These are phyloP conservation scores for Fraxinus quadrangulata DNA, from an alignment of 257 asterid genomes.

Conservation along the genomic window DNA sequence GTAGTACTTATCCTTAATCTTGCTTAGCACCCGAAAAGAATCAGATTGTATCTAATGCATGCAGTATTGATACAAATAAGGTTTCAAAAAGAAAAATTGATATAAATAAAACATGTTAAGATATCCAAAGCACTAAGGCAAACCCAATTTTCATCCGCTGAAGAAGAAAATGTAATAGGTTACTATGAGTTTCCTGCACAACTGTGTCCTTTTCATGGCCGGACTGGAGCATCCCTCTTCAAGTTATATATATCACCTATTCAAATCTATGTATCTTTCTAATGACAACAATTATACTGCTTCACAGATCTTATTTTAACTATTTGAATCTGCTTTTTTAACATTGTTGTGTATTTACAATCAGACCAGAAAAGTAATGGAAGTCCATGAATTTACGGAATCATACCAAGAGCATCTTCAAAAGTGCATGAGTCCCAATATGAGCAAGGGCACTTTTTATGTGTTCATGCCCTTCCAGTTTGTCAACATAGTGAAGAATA, in stretches of 20 bases:
- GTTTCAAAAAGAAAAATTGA: neutral
- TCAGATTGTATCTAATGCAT: neutral
- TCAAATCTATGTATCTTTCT: neutral
- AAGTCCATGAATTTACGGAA: conserved; percentile 7
- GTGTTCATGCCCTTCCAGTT: conserved; percentile 55
- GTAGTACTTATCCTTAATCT: neutral
- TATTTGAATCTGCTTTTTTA: conserved; percentile 14
- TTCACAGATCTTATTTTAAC: conserved; percentile 12
- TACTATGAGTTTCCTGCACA: neutral
- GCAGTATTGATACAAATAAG: neutral
- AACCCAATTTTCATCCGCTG: neutral
- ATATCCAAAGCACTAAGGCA: neutral
- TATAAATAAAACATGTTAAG: neutral
- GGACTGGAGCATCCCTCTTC: neutral
- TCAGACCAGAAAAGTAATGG: conserved; percentile 11
- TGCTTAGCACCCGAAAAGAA: neutral
- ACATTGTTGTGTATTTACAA: conserved; percentile 10
- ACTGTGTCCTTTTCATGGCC: conserved; percentile 5
- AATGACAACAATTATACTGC: neutral
- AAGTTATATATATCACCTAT: neutral
- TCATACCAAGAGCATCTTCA: conserved; percentile 86
- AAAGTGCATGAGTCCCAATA: conserved; percentile 80
- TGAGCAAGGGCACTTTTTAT: conserved; percentile 71
- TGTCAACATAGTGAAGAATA: conserved; percentile 66
- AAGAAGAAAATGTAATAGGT: conserved; percentile 8